Evolutionary conservation across 495 filamentous ascomycete genomes (phyloP), one percentile per base, ranked within the genome.

Genomic region (Penicillium tannophilum): DNA sequence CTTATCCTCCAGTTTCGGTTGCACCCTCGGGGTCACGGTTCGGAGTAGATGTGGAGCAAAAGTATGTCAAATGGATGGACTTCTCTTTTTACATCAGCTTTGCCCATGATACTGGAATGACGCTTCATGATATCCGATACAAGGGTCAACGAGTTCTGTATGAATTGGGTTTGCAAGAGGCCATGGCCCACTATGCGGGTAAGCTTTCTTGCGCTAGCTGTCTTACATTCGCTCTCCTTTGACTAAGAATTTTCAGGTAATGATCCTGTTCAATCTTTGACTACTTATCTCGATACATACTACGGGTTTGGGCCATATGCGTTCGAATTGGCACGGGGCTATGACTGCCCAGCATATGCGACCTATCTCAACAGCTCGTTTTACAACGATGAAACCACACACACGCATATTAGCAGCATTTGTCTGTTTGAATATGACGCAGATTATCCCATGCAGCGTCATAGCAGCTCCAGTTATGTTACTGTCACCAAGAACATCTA

Each of bases 341-440:
- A 36, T 9, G 33, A 36, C 33, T 36, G 33, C 10, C 33, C 33
- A 36, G 10, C 33, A 1, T 36, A 36, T 12, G 33, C 33, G 12
- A 36, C 33, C 10, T 36, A 36, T 36, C 33, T 36, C 33, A 36
- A 36, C 33, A 36, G 33, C 33, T 12, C 33, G 4, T 36, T 36
- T 12, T 36, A 36, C 4, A 23, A 50, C 10, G 46, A 24, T 30
- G 46, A 50, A 17, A 12, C 23, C 6, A 50, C 46, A 9, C 46
- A 50, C 9, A 24, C 23, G 9, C 46, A 31, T 11, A 50, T 24
- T 3, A 14, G 16, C 23, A 50, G 23, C 9, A 50, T 50, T n/a
- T 50, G 46, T 28, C 14, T 50, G 1, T 50, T 50, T 50, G 46
- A 50, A 50, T 50, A 50, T 50, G 26, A 24, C 9, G 20, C 46